A percentile compares a stretch with the other conserved stretches of the same genome.
Conservation (phyloP, 768 basidiomycete genomes). For the Paxillus involutus region DNA sequence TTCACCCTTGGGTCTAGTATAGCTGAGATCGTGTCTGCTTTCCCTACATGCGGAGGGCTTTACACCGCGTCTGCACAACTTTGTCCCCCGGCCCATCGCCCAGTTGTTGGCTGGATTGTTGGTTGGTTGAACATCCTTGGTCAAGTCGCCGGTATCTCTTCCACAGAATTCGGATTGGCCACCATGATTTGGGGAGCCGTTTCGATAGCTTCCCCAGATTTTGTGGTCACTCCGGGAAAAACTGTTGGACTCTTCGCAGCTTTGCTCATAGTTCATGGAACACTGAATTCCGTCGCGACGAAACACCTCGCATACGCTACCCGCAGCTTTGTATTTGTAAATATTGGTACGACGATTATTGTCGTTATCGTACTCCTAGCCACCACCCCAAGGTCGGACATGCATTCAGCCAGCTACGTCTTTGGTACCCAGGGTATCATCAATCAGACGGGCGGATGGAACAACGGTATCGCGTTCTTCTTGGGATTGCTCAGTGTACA, state of each 20-base stretch:
- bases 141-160: slow-evolving; percentile 83
- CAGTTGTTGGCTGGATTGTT: slow-evolving; percentile 74
- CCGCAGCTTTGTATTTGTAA: slow-evolving; percentile 80
- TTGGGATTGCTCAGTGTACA: slow-evolving; percentile 86
- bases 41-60: slow-evolving; percentile 73
- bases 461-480: slow-evolving; percentile 77
- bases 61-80: slow-evolving; percentile 79
- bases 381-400: slow-evolving; percentile 67
- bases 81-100: slow-evolving; percentile 58
- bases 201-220: slow-evolving; percentile 1
- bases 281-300: slow-evolving; percentile 70
- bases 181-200: slow-evolving; percentile 83
- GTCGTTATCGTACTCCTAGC: slow-evolving; percentile 85
- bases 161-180: slow-evolving; percentile 80
- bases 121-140: slow-evolving; percentile 86
- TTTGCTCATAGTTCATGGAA: slow-evolving; percentile 74
- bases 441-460: slow-evolving; percentile 82
- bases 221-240: slow-evolving; percentile 47
- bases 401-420: slow-evolving; percentile 80
- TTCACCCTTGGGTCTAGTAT: slow-evolving; percentile 73
- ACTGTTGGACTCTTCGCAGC: slow-evolving; percentile 76
- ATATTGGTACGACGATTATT: slow-evolving; percentile 78
- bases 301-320: slow-evolving; percentile 74
- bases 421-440: slow-evolving; percentile 74
- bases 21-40: slow-evolving; percentile 76